Evolutionary conservation across 1,284 basidiomycete species (phyloP), one percentile per base, ranked within the genome.

Genomic region (Ceratobasidium sp.): DNA sequence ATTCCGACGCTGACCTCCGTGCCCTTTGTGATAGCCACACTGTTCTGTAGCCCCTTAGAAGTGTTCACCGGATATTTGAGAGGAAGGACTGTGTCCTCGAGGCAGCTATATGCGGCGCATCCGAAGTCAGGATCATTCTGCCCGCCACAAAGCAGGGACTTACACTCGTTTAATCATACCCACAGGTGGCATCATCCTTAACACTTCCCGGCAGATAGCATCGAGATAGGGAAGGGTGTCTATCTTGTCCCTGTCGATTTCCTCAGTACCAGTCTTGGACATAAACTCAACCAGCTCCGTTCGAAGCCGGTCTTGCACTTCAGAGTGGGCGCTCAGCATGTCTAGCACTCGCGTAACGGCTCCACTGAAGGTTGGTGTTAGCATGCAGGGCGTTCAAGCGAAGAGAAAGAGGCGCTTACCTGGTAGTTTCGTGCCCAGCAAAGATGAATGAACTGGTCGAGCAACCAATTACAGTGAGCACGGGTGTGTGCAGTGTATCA

Each of bases 101-200:
- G 46, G 19, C 61, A 63, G 19, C 49, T 66, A 31, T 34, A 37
- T 37, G 34, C 34, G 34, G 29, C 2, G 29, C 9, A 29, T n/a
- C 11, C 24, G 16, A 9, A 34, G 13, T 58, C 19, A 58, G 54
- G 19, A 16, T 13, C 29, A 34, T 29, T 34, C 8, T 5, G 19
- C 27, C 13, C 54, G 7, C 19, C 19, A 16, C 8, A 58, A 29
- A 29, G 31, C 24, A 34, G 16, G 16, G 1, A 65, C 63, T 65
- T 49, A 65, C 63, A 88, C 85, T 16, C 92, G 86, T 83, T 90
- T 88, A 8, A 90, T 91, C 62, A 83, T 84, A 6, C 88, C 86
- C 6, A 91, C 88, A 0, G 92, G 91, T 9, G 88, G 83, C 79
- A 88, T 86, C 53, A 93, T 78, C 43, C 92, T 83, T 37, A 94